Percentiles rank a stretch among this genome's conserved stretches.
Evolutionary conservation across 2,329 filamentous ascomycete species (phyloP).

Genomic region (Drechslera avenae): DNA sequence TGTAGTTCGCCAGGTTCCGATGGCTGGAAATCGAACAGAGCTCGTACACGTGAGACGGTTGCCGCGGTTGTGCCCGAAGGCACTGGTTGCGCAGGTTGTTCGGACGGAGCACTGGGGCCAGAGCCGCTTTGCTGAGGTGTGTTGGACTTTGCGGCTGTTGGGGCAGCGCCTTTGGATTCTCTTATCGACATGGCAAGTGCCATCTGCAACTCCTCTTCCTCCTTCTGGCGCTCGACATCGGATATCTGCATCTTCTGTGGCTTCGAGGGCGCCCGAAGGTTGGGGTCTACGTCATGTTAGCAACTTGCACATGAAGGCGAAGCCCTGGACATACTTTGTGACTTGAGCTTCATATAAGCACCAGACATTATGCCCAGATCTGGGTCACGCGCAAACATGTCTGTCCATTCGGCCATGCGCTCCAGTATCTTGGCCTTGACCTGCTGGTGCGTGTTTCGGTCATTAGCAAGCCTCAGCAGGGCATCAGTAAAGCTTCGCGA

Average conservation of each 20-base stretch:
- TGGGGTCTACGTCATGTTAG: slow-evolving; percentile 69
- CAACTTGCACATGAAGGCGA: background rate
- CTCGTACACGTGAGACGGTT: slow-evolving; percentile 91
- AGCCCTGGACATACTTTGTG: slow-evolving; percentile 55
- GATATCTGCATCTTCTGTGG: slow-evolving; percentile 93
- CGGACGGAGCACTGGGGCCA: slow-evolving; percentile 25
- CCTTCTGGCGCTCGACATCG: slow-evolving; percentile 85
- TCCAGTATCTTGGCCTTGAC: slow-evolving; percentile 97
- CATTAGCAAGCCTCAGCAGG: slow-evolving; percentile 84
- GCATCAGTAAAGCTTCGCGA: slow-evolving; percentile 94
- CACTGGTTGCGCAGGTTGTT: slow-evolving; percentile 61
- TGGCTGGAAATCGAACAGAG: slow-evolving; percentile 91
- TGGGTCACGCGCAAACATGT: slow-evolving; percentile 88
- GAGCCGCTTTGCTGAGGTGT: slow-evolving; percentile 43
- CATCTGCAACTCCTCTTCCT: slow-evolving; percentile 97
- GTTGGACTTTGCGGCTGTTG: slow-evolving; percentile 51
- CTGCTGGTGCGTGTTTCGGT: slow-evolving; percentile 92
- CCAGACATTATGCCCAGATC: slow-evolving; percentile 98
- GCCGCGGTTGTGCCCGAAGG: slow-evolving; percentile 90
- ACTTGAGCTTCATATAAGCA: slow-evolving; percentile 86
- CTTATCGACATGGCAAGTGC: slow-evolving; percentile 90
- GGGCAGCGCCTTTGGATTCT: slow-evolving; percentile 66
- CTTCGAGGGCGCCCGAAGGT: slow-evolving; percentile 87
- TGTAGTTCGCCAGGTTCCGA: slow-evolving; percentile 93
- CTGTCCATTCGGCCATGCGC: slow-evolving; percentile 93